Evolutionary conservation across 805 yeast genomes (phyloP).

Genomic region (Candida koratica): DNA sequence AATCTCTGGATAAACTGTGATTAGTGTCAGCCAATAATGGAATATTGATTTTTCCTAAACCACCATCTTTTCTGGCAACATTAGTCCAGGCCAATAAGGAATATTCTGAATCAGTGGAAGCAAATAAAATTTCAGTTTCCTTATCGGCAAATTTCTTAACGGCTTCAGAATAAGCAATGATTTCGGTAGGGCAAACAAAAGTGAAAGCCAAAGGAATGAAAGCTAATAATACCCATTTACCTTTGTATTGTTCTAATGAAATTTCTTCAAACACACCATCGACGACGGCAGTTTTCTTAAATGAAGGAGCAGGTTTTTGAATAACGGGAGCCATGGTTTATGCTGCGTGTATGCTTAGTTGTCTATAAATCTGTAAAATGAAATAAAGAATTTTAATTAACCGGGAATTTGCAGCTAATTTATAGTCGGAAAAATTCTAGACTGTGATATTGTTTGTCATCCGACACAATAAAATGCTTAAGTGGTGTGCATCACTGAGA

Average conservation of each 20-base stretch:
- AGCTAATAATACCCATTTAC: slow-evolving; percentile 96
- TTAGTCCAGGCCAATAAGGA: slow-evolving; percentile 98
- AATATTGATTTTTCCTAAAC: slow-evolving; percentile 90
- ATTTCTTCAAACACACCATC: slow-evolving; percentile 96
- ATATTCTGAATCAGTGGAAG: slow-evolving; percentile 98
- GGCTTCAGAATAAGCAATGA: slow-evolving; percentile 97
- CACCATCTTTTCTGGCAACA: slow-evolving; percentile 95
- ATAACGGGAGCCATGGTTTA: slow-evolving; percentile 84
- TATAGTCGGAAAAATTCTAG: slow-evolving; percentile 10
- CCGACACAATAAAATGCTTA: slow-evolving; percentile 3
- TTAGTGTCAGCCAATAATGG: slow-evolving; percentile 96
- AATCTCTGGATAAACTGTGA: slow-evolving; percentile 91
- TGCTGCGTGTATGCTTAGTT: background rate
- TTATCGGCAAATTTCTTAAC: slow-evolving; percentile 82
- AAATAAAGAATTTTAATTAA: background rate
- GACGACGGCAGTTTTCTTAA: slow-evolving; percentile 95
- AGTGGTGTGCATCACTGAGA: background rate
- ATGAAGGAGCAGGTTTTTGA: slow-evolving; percentile 94
- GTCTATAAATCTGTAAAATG: slow-evolving; percentile 3
- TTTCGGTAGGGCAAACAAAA: slow-evolving; percentile 98
- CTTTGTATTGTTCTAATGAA: slow-evolving; percentile 91
- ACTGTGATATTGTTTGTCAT: slow-evolving; percentile 12
- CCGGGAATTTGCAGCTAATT: slow-evolving; percentile 9
- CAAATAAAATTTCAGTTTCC: slow-evolving; percentile 86
- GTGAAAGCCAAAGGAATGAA: slow-evolving; percentile 99